Evolutionary conservation across 1,284 basidiomycete genomes (phyloP).

Genomic region (Schizophyllum commune): DNA sequence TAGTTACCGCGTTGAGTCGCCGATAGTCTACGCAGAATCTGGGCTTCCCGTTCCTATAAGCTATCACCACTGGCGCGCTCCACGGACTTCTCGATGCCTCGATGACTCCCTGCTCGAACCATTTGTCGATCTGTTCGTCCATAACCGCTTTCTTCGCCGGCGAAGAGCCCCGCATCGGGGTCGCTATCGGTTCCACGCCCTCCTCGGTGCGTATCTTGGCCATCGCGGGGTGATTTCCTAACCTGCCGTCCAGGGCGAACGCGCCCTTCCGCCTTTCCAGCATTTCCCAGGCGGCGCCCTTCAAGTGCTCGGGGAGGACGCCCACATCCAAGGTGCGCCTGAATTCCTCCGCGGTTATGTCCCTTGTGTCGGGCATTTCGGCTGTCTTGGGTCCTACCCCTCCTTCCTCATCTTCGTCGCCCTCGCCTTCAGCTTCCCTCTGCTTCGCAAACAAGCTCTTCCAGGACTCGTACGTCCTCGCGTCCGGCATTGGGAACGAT

Average conservation of each 20-base stretch:
- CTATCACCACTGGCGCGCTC: constrained; percentile 25
- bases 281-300: constrained; percentile 4
- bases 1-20: constrained; percentile 23
- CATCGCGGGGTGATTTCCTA: constrained; percentile 15
- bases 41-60: constrained; percentile 24
- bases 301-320: constrained; percentile 7
- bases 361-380: constrained; percentile 6
- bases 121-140: constrained; percentile 22
- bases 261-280: constrained; percentile 11
- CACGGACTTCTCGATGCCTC: constrained; percentile 26
- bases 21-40: constrained; percentile 26
- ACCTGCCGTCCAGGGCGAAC: constrained; percentile 20
- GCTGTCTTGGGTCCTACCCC: constrained; percentile 13
- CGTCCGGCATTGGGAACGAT: neutral
- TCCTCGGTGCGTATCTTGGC: constrained; percentile 10
- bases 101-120: constrained; percentile 23
- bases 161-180: constrained; percentile 20
- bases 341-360: constrained; percentile 2
- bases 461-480: neutral
- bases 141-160: constrained; percentile 25
- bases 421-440: neutral
- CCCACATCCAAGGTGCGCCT: constrained; percentile 9
- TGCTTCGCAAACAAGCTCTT: neutral
- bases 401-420: neutral
- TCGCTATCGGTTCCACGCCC: constrained; percentile 15